Evolutionary conservation across 768 basidiomycete species (phyloP).

Genomic region (Rhizopogon sp.): DNA sequence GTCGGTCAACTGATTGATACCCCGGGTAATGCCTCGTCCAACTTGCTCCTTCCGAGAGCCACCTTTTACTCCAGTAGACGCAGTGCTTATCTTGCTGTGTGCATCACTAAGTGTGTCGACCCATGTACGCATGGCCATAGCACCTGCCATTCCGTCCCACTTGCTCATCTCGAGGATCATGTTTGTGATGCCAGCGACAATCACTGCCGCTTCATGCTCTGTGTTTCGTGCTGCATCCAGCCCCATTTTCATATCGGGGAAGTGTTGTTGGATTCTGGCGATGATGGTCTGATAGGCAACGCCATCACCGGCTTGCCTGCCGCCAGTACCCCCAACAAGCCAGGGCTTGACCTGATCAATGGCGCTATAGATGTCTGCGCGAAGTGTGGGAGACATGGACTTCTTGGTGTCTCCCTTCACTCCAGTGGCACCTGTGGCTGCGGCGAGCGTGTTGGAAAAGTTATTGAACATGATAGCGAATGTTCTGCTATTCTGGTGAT

Average conservation of each 20-base stretch:
- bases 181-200: conserved; percentile 50
- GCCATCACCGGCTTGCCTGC: conserved; percentile 49
- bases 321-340: conserved; percentile 32
- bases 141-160: conserved; percentile 53
- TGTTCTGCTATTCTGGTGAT: conserved; percentile 2
- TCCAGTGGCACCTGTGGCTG: conserved; percentile 20
- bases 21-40: conserved; percentile 46
- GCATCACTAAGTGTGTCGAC: conserved; percentile 42
- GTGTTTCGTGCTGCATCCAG: conserved; percentile 41
- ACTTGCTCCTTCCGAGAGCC: conserved; percentile 35
- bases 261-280: conserved; percentile 43
- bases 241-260: conserved; percentile 40
- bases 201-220: conserved; percentile 43
- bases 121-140: conserved; percentile 54
- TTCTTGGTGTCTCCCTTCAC: conserved; percentile 30
- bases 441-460: conserved; percentile 36
- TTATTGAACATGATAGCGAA: conserved; percentile 40
- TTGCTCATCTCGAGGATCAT: conserved; percentile 51
- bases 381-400: conserved; percentile 43
- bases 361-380: conserved; percentile 45
- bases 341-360: conserved; percentile 44
- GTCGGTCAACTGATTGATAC: conserved; percentile 46
- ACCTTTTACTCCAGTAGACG: not conserved
- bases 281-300: conserved; percentile 44
- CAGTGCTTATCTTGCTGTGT: conserved; percentile 27